phyloP scores from a whole-genome alignment of 192 early-diverging fungal species.

The Umbelopsis ramanniana region DNA sequence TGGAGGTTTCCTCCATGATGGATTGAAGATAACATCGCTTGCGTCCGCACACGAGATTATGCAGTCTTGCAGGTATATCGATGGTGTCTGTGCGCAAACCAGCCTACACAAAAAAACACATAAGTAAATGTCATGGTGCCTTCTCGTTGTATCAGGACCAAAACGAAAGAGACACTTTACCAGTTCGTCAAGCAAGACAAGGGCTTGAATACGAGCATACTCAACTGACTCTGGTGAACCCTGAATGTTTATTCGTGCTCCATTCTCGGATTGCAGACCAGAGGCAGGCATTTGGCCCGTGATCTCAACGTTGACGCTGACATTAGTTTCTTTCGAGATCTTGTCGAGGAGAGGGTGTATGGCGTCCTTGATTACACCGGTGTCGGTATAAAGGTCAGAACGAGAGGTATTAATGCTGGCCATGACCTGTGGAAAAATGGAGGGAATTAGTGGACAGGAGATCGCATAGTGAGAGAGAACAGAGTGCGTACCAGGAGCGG shows the following conservation, averaged over 20 bases:
- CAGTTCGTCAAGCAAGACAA: slow-evolving; percentile 55
- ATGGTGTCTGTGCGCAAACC: slow-evolving; percentile 48
- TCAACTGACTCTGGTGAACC: slow-evolving; percentile 34
- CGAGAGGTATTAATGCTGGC: slow-evolving; percentile 10
- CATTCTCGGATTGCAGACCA: slow-evolving; percentile 31
- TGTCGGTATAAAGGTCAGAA: not conserved
- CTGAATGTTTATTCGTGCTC: slow-evolving; percentile 30
- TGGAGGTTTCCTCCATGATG: slow-evolving; percentile 71
- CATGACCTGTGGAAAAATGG: slow-evolving; percentile 17
- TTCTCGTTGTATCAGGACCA: too few species aligned
- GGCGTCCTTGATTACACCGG: not conserved
- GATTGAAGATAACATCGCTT: slow-evolving; percentile 61
- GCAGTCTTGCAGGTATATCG: slow-evolving; percentile 52
- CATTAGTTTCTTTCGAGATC: slow-evolving; percentile 19
- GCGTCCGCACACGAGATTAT: slow-evolving; percentile 74
- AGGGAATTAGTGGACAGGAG: not conserved
- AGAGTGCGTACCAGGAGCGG: slow-evolving; percentile 44
- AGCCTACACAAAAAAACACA: slow-evolving; percentile 37
- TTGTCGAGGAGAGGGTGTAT: not conserved
- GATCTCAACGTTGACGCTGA: slow-evolving; percentile 19
- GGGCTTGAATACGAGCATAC: slow-evolving; percentile 26
- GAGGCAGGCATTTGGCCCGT: not conserved
- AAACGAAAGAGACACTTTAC: slow-evolving; percentile 22
- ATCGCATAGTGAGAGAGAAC: not conserved
- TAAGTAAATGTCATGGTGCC: not conserved